phyloP scores from a whole-genome alignment of 352 stramenopile genomes.

The Phytopythium mirpurense region DNA sequence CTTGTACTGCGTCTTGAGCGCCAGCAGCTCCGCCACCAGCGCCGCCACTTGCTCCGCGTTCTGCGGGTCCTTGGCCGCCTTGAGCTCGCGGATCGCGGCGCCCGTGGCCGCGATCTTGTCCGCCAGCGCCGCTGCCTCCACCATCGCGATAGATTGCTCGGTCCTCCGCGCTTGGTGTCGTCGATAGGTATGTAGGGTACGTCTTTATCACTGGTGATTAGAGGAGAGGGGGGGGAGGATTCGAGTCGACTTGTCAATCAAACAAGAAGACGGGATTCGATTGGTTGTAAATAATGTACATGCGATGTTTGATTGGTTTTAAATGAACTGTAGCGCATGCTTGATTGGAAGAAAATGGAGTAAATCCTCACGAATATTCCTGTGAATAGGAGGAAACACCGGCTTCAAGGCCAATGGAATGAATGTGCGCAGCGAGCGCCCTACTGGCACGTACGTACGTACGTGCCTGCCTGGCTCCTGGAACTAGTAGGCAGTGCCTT shows the following conservation, averaged over 20 bases:
- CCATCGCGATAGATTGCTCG: neutral
- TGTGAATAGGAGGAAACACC: too few species aligned
- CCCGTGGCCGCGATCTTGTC: slow-evolving; percentile 71
- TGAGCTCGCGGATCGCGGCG: slow-evolving; percentile 76
- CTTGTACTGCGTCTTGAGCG: slow-evolving; percentile 82
- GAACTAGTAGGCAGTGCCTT: too few species aligned
- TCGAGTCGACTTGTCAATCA: neutral
- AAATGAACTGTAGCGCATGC: neutral
- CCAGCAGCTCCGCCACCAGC: slow-evolving; percentile 55
- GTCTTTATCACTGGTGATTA: neutral
- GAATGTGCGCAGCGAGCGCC: too few species aligned
- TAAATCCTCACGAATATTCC: neutral
- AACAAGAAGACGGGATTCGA: neutral
- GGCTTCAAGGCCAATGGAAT: too few species aligned
- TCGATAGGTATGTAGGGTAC: too few species aligned
- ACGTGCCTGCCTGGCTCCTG: too few species aligned
- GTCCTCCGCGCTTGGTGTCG: neutral
- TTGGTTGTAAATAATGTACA: neutral
- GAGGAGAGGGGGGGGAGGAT: neutral
- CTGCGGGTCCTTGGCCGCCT: slow-evolving; percentile 59
- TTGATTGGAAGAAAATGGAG: neutral
- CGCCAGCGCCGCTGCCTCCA: slow-evolving; percentile 30
- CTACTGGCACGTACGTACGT: too few species aligned
- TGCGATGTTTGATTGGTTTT: too few species aligned
- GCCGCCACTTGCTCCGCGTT: slow-evolving; percentile 35